These are phyloP conservation scores for Cairneyella variabilis DNA, from an alignment of 495 filamentous ascomycete genomes.

Conservation along the genomic window DNA sequence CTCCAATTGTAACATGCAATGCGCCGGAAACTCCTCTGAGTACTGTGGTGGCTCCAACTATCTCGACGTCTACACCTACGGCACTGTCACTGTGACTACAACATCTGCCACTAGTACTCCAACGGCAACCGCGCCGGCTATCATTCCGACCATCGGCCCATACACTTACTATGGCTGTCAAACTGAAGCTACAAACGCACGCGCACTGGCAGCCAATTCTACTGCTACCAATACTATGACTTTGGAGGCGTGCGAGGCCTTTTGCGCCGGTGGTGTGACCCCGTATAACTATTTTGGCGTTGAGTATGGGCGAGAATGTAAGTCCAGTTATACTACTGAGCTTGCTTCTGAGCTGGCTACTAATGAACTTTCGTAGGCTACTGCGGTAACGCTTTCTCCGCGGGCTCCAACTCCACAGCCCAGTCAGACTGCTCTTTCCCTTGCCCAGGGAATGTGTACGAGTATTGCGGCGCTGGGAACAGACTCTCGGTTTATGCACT, in stretches of 20 bases:
- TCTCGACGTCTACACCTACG: slow-evolving; percentile 52
- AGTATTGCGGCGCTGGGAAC: slow-evolving; percentile 52
- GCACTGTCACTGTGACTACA: slow-evolving; percentile 27
- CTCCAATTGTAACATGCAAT: slow-evolving; percentile 3
- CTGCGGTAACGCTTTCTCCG: slow-evolving; percentile 30
- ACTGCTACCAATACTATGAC: slow-evolving; percentile 48
- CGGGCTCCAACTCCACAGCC: slow-evolving; percentile 36
- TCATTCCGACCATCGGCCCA: slow-evolving; percentile 3
- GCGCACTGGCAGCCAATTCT: slow-evolving; percentile 23
- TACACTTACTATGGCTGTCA: slow-evolving; percentile 17
- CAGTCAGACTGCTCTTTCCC: slow-evolving; percentile 46
- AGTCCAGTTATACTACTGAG: slow-evolving; percentile 8
- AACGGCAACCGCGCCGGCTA: slow-evolving; percentile 10
- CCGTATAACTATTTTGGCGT: slow-evolving; percentile 44
- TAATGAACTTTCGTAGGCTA: slow-evolving; percentile 26
- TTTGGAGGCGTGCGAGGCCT: slow-evolving; percentile 41
- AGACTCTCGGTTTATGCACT: slow-evolving; percentile 34
- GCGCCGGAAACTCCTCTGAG: slow-evolving; percentile 40
- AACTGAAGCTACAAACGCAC: slow-evolving; percentile 34
- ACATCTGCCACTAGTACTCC: background rate
- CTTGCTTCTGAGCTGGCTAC: background rate
- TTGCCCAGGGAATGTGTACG: slow-evolving; percentile 50
- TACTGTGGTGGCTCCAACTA: slow-evolving; percentile 34
- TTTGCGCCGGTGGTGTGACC: slow-evolving; percentile 43
- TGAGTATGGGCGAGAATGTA: slow-evolving; percentile 48